Evolutionary conservation across 768 basidiomycete genomes (phyloP).

Genomic region (Suillus lakei): DNA sequence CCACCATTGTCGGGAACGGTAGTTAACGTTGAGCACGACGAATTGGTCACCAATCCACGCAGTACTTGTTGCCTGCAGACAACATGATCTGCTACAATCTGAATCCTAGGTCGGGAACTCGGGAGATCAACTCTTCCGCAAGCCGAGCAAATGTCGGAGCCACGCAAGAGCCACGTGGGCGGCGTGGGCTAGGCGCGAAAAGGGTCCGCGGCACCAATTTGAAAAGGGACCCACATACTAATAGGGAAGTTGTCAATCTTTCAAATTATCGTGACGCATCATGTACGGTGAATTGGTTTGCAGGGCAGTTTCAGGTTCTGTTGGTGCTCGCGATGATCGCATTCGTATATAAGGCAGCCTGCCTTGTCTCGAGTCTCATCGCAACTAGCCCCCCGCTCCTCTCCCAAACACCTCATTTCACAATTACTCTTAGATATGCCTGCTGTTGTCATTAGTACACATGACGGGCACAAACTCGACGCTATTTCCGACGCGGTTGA

Average conservation of each 20-base stretch:
- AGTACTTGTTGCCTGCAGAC: background rate
- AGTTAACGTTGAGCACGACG: background rate
- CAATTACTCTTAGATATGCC: slow-evolving; percentile 25
- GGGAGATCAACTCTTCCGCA: background rate
- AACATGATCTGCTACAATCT: background rate
- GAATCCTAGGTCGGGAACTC: too few species aligned
- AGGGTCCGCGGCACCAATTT: background rate
- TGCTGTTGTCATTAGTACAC: slow-evolving; percentile 20
- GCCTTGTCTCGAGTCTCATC: slow-evolving; percentile 6
- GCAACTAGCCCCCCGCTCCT: background rate
- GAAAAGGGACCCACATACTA: background rate
- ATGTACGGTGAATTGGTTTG: background rate
- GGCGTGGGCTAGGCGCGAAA: background rate
- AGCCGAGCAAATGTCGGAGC: background rate
- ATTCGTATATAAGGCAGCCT: slow-evolving; percentile 10
- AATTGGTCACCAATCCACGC: background rate
- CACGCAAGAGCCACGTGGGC: background rate
- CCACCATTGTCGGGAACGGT: background rate
- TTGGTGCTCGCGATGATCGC: background rate
- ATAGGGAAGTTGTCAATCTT: slow-evolving; percentile 1
- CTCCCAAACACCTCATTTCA: background rate
- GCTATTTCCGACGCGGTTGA: slow-evolving; percentile 53
- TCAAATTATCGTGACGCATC: slow-evolving; percentile 6
- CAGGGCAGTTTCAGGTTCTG: slow-evolving; percentile 9
- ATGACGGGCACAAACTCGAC: slow-evolving; percentile 43